phyloP scores from a whole-genome alignment of 2,329 filamentous ascomycete species.

The Ilyonectria sp. region DNA sequence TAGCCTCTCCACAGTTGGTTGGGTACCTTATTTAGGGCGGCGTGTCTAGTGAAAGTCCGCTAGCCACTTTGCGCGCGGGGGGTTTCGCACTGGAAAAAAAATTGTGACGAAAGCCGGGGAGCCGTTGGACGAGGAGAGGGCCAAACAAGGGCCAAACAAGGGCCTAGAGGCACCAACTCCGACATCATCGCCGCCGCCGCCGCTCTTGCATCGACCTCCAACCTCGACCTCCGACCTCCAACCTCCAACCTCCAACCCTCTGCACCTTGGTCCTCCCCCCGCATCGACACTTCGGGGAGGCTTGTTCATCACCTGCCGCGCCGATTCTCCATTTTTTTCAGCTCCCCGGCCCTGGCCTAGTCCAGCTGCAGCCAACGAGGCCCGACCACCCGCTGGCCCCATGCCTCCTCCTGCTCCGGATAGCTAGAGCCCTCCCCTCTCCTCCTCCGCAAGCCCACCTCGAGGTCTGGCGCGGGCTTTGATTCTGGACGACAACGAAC shows the following conservation, averaged over 20 bases:
- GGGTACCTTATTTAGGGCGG: conserved; percentile 23
- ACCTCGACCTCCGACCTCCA: neutral
- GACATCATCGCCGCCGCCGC: conserved; percentile 17
- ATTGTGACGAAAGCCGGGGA: conserved; percentile 51
- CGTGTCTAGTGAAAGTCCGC: conserved; percentile 15
- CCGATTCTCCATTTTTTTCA: neutral
- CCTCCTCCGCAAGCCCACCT: conserved; percentile 41
- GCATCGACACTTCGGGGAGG: conserved; percentile 11
- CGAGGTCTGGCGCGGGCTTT: conserved; percentile 43
- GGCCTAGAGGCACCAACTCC: conserved; percentile 36
- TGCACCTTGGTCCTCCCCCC: conserved; percentile 1
- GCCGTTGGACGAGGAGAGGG: conserved; percentile 43
- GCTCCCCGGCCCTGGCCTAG: neutral
- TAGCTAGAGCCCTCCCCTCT: conserved; percentile 46
- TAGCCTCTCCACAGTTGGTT: conserved; percentile 14
- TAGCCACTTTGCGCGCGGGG: conserved; percentile 44
- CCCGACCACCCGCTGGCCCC: conserved; percentile 39
- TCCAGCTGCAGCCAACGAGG: conserved; percentile 3
- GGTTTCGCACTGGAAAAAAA: conserved; percentile 47
- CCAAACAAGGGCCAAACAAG: conserved; percentile 34
- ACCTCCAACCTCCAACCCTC: neutral
- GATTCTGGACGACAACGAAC: conserved; percentile 34
- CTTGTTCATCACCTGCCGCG: neutral
- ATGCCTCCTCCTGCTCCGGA: conserved; percentile 53
- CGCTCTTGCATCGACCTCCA: conserved; percentile 24